Conservation (phyloP, 225 moss, liverwort and hornwort genomes). For the Physcomitrellopsis africana region DNA sequence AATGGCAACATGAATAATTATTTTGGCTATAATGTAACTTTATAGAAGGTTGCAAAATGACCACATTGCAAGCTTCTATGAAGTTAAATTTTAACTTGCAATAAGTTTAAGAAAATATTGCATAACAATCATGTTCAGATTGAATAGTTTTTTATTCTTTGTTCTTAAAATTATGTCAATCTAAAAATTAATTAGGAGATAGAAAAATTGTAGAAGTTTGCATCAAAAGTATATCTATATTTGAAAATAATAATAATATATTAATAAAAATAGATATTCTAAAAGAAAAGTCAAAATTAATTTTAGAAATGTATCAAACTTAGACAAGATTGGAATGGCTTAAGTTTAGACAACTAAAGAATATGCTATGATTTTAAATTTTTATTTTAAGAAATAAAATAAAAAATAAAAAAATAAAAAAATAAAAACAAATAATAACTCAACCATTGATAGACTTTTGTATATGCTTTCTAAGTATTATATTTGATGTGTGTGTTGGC, state of each 20-base stretch:
- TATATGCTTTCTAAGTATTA: constrained; percentile 46
- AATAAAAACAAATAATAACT: too few species aligned
- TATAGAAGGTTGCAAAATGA: constrained; percentile 36
- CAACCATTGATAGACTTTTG: constrained; percentile 60
- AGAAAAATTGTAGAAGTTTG: constrained; percentile 31
- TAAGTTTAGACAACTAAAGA: constrained; percentile 59
- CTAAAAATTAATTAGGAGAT: constrained; percentile 18
- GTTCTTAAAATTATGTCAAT: constrained; percentile 17
- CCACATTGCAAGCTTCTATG: constrained; percentile 20
- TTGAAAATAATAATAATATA: constrained; percentile 13
- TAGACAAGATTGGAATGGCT: constrained; percentile 34
- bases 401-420: constrained; percentile 63
- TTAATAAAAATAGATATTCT: constrained; percentile 24
- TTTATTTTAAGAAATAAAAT: constrained; percentile 55
- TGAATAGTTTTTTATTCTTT: constrained; percentile 15
- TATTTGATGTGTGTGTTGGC: constrained; percentile 43
- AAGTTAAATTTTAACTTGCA: constrained; percentile 21
- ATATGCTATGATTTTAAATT: constrained; percentile 56
- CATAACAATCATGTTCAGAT: constrained; percentile 11
- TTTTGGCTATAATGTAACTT: constrained; percentile 35
- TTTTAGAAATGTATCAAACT: constrained; percentile 22
- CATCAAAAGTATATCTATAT: constrained; percentile 11
- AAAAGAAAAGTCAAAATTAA: constrained; percentile 25
- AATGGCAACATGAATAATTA: constrained; percentile 42
- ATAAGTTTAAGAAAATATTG: constrained; percentile 14